Conservation (phyloP, 768 basidiomycete genomes). For the Boletus sensibilis region DNA sequence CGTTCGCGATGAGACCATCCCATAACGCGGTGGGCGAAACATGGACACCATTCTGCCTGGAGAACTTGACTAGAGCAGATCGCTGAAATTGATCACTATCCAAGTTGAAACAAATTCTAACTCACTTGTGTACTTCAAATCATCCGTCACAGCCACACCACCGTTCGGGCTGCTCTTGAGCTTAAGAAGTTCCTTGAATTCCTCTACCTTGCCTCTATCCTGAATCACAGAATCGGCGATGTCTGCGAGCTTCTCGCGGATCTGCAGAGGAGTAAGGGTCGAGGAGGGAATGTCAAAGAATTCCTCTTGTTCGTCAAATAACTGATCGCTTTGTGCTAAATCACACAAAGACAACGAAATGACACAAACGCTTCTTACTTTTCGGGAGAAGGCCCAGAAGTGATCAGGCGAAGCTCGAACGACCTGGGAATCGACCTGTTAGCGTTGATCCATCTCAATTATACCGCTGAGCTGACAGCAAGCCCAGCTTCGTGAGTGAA, state of each 20-base stretch:
- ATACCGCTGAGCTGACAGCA: slow-evolving; percentile 48
- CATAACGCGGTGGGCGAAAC: slow-evolving; percentile 82
- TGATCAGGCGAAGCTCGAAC: slow-evolving; percentile 67
- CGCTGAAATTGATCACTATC: neutral
- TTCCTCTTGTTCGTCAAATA: slow-evolving; percentile 74
- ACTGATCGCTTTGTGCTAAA: slow-evolving; percentile 37
- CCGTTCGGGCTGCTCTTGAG: slow-evolving; percentile 70
- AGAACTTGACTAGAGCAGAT: slow-evolving; percentile 71
- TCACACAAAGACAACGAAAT: neutral
- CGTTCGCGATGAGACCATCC: slow-evolving; percentile 71
- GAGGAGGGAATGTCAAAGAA: slow-evolving; percentile 78
- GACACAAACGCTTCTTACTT: slow-evolving; percentile 39
- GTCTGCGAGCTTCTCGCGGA: slow-evolving; percentile 68
- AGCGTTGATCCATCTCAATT: neutral
- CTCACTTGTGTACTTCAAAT: slow-evolving; percentile 87
- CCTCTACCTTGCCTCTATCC: slow-evolving; percentile 41
- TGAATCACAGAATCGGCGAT: slow-evolving; percentile 58
- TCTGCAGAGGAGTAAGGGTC: slow-evolving; percentile 63
- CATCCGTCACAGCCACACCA: slow-evolving; percentile 78
- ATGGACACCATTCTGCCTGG: slow-evolving; percentile 89
- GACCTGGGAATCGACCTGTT: slow-evolving; percentile 42
- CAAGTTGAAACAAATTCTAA: neutral
- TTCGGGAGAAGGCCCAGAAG: slow-evolving; percentile 77
- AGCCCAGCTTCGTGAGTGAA: slow-evolving; percentile 80
- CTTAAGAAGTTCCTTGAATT: slow-evolving; percentile 61